Conservation (phyloP, 768 basidiomycete species). For the Rhizopogon sp. region DNA sequence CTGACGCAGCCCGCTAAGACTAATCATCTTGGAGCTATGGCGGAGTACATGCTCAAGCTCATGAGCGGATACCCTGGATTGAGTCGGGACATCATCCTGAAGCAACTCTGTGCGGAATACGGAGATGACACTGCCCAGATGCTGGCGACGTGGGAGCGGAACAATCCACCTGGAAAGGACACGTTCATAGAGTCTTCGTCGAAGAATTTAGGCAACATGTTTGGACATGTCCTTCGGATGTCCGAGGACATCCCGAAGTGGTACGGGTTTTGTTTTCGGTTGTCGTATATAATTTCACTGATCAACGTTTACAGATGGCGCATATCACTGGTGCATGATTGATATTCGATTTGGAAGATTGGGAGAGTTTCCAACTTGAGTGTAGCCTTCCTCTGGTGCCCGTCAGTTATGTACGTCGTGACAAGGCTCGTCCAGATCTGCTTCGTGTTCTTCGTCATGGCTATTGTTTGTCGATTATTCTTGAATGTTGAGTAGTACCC, state of each 20-base stretch:
- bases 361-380: too few species aligned
- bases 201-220: background rate
- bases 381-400: too few species aligned
- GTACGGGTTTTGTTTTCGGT: background rate
- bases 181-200: background rate
- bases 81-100: conserved; percentile 5
- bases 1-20: background rate
- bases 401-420: too few species aligned
- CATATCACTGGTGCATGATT: too few species aligned
- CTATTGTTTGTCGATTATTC: too few species aligned
- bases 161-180: background rate
- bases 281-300: background rate
- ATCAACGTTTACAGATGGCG: background rate
- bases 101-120: background rate
- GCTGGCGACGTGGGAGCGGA: background rate
- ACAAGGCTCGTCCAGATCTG: too few species aligned
- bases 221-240: too few species aligned
- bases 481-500: too few species aligned
- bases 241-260: too few species aligned
- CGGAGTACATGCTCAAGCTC: conserved; percentile 13
- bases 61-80: conserved; percentile 13
- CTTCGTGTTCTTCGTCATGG: too few species aligned
- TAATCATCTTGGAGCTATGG: conserved; percentile 3
- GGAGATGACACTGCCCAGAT: background rate
- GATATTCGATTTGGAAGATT: too few species aligned